phyloP scores from a whole-genome alignment of 106 monocot species.

The Amphibolis antarctica region DNA sequence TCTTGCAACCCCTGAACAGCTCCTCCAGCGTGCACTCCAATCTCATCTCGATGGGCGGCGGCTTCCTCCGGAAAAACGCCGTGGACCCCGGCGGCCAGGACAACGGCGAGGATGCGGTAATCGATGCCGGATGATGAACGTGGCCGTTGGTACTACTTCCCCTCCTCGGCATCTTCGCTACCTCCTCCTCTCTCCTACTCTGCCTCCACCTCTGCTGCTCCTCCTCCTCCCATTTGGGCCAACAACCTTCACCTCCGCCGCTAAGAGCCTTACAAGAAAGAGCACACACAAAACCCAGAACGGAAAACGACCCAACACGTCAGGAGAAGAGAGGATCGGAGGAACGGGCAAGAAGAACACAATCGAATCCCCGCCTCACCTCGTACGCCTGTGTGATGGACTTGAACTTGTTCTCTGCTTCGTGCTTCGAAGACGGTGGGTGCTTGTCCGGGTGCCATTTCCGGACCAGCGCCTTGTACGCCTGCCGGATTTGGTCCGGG shows the following conservation, averaged over 20 bases:
- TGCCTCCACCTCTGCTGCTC: no score
- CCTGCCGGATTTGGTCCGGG: conserved; percentile 23
- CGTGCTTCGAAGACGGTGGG: conserved; percentile 13
- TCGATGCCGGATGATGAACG: not conserved
- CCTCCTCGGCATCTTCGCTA: conserved; percentile 6
- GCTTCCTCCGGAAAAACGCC: conserved; percentile 16
- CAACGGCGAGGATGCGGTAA: not conserved
- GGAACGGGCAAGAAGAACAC: not conserved
- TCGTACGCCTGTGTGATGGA: conserved; percentile 28
- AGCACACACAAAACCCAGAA: no score
- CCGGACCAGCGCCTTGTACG: conserved; percentile 25
- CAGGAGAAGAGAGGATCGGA: not conserved
- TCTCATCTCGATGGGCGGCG: conserved; percentile 21
- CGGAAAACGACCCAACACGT: no score
- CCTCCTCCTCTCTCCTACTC: not conserved
- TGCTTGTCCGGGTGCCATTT: conserved; percentile 34
- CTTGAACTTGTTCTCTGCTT: conserved; percentile 29
- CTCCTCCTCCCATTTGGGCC: no score
- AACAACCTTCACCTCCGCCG: no score
- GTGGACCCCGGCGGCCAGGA: conserved; percentile 1
- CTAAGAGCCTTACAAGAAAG: no score
- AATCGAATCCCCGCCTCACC: not conserved
- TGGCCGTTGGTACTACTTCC: not conserved
- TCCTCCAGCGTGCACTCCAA: conserved; percentile 30
- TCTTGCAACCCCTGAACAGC: conserved; percentile 22